Evolutionary conservation across 805 yeast species (phyloP), one percentile per base, ranked within the genome.

Genomic region (Pichia manshurica): DNA sequence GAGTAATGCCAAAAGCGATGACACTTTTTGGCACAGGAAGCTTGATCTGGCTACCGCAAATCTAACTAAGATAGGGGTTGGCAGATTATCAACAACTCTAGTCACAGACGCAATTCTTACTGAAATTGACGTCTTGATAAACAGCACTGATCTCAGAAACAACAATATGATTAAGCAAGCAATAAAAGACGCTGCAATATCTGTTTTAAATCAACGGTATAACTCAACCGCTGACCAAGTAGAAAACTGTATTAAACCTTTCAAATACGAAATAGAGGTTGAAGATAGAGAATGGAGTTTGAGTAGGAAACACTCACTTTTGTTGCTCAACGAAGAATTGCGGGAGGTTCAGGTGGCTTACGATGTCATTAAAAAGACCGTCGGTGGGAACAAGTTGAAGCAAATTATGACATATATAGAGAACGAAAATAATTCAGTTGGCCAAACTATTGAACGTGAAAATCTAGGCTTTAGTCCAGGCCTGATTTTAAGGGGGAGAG

Each of bases 171-270:
- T 95, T 3, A 81, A 80, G 55, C 78, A 79, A 38, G 82, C 87
- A 3, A 89, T 93, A 9, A 78, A 77, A 45, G 95, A 88, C 36
- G 95, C 97, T 2, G 95, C 96, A 0, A 74, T 78, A 29, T 71
- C 81, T 21, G 96, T 93, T 6, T 71, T 93, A 52, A 82, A 82
- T 53, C 69, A 85, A 23, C 80, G 91, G 54, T 93, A 77, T 62
- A 87, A 82, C 54, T 83, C 96, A 1, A 91, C 99, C 0, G 95
- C 99, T 0, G 99, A 95, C 64, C 99, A 93, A 64, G 98, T 93
- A 6, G 99, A 93, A 60, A 93, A 95, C 65, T 90, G 98, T 68
- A 91, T 93, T 59, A 93, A 93, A 64, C 99, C 99, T 2, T 93
- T 84, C 70, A 93, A 93, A 68, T 93, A 91, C 64, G 99, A 93